phyloP scores from a whole-genome alignment of 345 rosid species.

The Citrus reticulata region DNA sequence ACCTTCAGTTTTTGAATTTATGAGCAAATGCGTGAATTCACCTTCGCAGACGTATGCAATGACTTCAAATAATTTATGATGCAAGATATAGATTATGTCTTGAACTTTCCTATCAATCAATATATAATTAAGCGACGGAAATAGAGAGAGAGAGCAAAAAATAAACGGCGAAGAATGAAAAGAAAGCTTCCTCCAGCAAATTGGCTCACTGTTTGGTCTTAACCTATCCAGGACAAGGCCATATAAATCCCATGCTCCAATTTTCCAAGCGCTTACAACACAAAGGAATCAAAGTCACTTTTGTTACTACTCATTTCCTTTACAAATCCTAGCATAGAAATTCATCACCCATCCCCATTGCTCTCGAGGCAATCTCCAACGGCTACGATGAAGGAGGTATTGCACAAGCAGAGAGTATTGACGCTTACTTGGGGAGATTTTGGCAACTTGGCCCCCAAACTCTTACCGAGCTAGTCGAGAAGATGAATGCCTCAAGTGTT shows the following conservation, averaged over 20 bases:
- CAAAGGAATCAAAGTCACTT: constrained; percentile 27
- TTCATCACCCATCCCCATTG: not conserved
- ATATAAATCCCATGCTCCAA: constrained; percentile 39
- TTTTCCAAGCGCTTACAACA: constrained; percentile 28
- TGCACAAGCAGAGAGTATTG: too few species aligned
- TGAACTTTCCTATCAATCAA: not conserved
- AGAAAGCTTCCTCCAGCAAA: not conserved
- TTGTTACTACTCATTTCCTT: constrained; percentile 20
- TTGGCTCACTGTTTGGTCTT: constrained; percentile 27
- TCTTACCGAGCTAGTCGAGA: too few species aligned
- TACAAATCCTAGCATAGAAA: constrained; percentile 10
- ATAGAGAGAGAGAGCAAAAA: too few species aligned
- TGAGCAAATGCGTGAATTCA: too few species aligned
- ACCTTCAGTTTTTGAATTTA: too few species aligned
- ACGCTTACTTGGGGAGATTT: too few species aligned
- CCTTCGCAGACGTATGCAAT: too few species aligned
- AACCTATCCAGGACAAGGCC: constrained; percentile 33
- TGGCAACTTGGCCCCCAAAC: too few species aligned
- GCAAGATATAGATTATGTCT: too few species aligned
- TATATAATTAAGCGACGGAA: not conserved
- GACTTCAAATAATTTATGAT: too few species aligned
- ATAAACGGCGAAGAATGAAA: not conserved
- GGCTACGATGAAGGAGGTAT: constrained; percentile 33
- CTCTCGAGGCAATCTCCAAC: constrained; percentile 35
- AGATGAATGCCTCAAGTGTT: too few species aligned